These are phyloP conservation scores for Cyclostephanos tholiformis DNA, from an alignment of 108 stramenopile genomes.

Conservation along the genomic window DNA sequence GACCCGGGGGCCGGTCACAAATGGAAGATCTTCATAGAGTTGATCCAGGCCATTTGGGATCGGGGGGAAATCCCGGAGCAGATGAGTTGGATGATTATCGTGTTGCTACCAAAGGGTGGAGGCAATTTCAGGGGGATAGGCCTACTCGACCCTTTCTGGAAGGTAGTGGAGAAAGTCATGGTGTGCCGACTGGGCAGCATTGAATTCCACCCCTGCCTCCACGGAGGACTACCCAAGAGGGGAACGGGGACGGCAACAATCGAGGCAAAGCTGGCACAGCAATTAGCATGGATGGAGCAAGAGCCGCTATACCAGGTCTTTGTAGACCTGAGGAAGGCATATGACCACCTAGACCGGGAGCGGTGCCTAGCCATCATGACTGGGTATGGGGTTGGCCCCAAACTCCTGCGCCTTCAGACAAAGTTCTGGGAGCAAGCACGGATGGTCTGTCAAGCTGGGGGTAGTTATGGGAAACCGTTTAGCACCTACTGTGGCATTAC, in stretches of 20 bases:
- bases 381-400: slow-evolving; percentile 23
- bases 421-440: slow-evolving; percentile 3
- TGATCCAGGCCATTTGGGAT: too few species aligned
- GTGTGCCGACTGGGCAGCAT: not conserved
- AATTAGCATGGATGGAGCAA: slow-evolving; percentile 12
- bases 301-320: slow-evolving; percentile 17
- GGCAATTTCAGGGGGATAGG: too few species aligned
- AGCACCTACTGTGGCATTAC: too few species aligned
- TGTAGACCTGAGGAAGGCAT: slow-evolving; percentile 26
- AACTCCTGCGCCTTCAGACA: slow-evolving; percentile 6
- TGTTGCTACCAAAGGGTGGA: too few species aligned
- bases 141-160: slow-evolving; percentile 10
- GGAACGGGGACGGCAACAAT: slow-evolving; percentile 30
- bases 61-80: too few species aligned
- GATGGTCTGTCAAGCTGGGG: too few species aligned
- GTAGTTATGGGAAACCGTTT: not conserved
- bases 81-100: too few species aligned
- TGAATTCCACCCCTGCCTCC: slow-evolving; percentile 17
- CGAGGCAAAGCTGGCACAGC: slow-evolving; percentile 22
- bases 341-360: slow-evolving; percentile 20
- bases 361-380: slow-evolving; percentile 14
- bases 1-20: too few species aligned
- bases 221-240: slow-evolving; percentile 2
- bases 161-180: slow-evolving; percentile 1
- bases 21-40: too few species aligned